Evolutionary conservation across 2,329 filamentous ascomycete genomes (phyloP), one percentile per base, ranked within the genome.

Genomic region (Colletotrichum cordylinicola): DNA sequence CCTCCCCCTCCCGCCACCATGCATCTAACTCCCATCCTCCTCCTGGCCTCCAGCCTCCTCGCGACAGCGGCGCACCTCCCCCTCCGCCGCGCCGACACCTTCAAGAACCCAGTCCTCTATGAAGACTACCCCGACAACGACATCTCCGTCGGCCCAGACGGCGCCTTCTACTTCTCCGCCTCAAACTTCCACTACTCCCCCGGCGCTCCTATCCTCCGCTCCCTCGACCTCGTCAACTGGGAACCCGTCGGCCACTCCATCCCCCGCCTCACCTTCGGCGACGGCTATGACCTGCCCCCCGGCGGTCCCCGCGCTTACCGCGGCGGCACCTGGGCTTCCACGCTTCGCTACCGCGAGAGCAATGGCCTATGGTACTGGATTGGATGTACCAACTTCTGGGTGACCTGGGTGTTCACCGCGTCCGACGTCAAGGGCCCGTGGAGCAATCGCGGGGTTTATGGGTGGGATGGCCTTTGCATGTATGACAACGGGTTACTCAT

Each of bases 401-500:
- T 85, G 10, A 90, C 90, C 0, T 91, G 90, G 79, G 82, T 92
- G 43, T 92, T 88, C 78, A 90, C 89, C 0, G 85, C 90, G 0
- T 66, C 81, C 5, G 80, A 81, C 12, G 83, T 83, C 6, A 82
- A 82, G 2, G 87, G 86, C 0, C 86, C 87, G 0, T 90, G 88
- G 88, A 60, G 84, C 76, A 13, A 82, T 85, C 61, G 77, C 79
- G 48, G 83, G 81, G 2, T 84, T 80, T 10, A 81, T 86, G 18
- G 81, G 0, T 64, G 61, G 81, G 8, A 74, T 27, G 83, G 81
- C 1, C 84, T 80, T 2, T 92, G 90, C 80, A 91, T 90, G 78
- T 92, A 92, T 78, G 91, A 92, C 80, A 86, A 84, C 21, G 90
- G 91, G 0, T 80, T 92, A 1, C 80, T 92, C n/a, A 86, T 92